phyloP scores from a whole-genome alignment of 352 stramenopile genomes.

The Pythium pyrilobum region DNA sequence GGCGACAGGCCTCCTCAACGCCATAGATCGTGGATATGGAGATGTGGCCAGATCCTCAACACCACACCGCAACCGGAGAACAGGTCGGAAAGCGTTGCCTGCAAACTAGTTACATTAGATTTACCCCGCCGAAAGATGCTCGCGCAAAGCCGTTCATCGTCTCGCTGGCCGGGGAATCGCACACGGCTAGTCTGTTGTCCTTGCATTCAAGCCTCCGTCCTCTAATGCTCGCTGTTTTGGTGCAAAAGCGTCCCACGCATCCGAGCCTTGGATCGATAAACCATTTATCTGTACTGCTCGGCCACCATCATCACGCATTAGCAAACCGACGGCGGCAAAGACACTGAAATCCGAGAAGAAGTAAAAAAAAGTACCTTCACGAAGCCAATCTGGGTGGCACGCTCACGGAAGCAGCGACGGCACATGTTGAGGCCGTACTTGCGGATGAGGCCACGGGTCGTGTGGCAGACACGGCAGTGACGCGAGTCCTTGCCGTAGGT shows the following conservation, averaged over 20 bases:
- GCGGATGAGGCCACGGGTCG: conserved; percentile 91
- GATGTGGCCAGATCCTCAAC: too few species aligned
- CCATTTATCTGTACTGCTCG: conserved; percentile 29
- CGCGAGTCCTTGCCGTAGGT: conserved; percentile 89
- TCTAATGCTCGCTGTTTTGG: conserved; percentile 17
- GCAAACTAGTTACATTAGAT: conserved; percentile 30
- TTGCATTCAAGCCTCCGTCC: conserved; percentile 23
- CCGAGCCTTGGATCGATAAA: conserved; percentile 12
- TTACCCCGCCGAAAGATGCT: conserved; percentile 3
- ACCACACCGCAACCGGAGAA: neutral
- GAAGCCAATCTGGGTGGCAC: conserved; percentile 94
- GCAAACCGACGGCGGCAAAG: too few species aligned
- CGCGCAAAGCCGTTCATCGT: neutral
- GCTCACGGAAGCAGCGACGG: conserved; percentile 95
- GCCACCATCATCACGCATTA: neutral
- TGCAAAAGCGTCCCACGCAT: conserved; percentile 17
- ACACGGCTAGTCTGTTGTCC: conserved; percentile 17
- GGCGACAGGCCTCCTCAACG: too few species aligned
- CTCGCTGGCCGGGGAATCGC: conserved; percentile 2
- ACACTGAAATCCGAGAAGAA: too few species aligned
- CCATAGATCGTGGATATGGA: too few species aligned
- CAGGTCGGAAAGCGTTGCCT: conserved; percentile 20
- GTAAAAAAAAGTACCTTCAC: conserved; percentile 76
- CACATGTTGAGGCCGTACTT: conserved; percentile 97
- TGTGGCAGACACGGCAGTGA: conserved; percentile 89